Conservation (phyloP, 2,329 filamentous ascomycete species). For the Cladosporium cucumerinum region DNA sequence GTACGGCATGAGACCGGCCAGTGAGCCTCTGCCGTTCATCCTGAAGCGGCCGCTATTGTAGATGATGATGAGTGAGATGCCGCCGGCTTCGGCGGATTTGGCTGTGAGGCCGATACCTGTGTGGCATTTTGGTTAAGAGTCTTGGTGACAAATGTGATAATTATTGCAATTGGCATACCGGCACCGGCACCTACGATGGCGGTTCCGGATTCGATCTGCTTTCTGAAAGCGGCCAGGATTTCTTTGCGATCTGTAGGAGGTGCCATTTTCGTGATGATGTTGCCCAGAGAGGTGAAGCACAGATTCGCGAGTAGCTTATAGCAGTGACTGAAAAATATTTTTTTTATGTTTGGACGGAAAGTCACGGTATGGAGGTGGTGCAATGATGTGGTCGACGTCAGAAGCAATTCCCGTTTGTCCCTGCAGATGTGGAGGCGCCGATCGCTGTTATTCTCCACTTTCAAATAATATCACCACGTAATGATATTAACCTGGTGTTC, state of each 20-base stretch:
- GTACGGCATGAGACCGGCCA: slow-evolving; percentile 69
- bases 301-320: background rate
- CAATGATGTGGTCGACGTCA: background rate
- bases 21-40: slow-evolving; percentile 67
- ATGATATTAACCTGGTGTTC: background rate
- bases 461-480: background rate
- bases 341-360: background rate
- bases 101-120: slow-evolving; percentile 65
- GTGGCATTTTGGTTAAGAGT: background rate
- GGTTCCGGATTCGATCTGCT: slow-evolving; percentile 53
- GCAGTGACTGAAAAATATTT: background rate
- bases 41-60: slow-evolving; percentile 71
- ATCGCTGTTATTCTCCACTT: slow-evolving; percentile 9
- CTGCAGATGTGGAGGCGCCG: slow-evolving; percentile 7
- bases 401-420: slow-evolving; percentile 7
- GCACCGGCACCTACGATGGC: slow-evolving; percentile 68
- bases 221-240: slow-evolving; percentile 54
- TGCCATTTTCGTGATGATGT: slow-evolving; percentile 45
- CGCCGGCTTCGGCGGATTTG: slow-evolving; percentile 66
- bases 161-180: slow-evolving; percentile 34
- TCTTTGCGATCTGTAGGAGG: slow-evolving; percentile 56
- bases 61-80: slow-evolving; percentile 66
- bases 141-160: background rate
- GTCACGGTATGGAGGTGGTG: background rate
- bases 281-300: background rate